Evolutionary conservation across 495 filamentous ascomycete species (phyloP).

Genomic region (Hypomontagnella submonticulosa): DNA sequence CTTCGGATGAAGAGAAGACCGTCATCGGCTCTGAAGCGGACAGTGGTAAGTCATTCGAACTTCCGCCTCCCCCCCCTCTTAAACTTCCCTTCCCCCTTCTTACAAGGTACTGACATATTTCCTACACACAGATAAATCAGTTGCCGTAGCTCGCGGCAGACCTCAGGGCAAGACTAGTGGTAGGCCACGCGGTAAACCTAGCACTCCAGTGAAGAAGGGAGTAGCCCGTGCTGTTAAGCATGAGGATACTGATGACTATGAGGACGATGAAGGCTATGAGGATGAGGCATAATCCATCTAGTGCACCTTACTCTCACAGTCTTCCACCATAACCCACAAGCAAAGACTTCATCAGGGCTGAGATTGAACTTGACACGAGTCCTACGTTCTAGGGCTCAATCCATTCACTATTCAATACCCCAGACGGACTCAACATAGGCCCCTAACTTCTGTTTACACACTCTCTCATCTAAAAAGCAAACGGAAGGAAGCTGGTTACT

Average conservation of each 20-base stretch:
- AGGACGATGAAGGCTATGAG: background rate
- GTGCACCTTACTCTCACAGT: background rate
- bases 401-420: no score
- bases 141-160: background rate
- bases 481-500: background rate
- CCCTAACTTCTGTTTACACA: no score
- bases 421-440: no score
- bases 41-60: constrained; percentile 1
- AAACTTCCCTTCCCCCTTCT: background rate
- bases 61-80: background rate
- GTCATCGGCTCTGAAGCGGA: background rate
- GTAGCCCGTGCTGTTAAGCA: background rate
- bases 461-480: background rate
- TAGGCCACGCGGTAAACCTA: background rate
- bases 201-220: background rate
- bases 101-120: background rate
- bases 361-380: background rate
- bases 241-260: background rate
- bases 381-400: no score
- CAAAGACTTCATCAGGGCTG: background rate
- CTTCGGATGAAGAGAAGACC: constrained; percentile 2
- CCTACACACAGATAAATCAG: background rate
- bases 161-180: background rate
- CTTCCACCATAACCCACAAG: background rate
- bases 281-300: background rate